Base-by-base conservation (phyloP, 192 early-diverging fungal genomes). In the Phycomyces nitens region DNA sequence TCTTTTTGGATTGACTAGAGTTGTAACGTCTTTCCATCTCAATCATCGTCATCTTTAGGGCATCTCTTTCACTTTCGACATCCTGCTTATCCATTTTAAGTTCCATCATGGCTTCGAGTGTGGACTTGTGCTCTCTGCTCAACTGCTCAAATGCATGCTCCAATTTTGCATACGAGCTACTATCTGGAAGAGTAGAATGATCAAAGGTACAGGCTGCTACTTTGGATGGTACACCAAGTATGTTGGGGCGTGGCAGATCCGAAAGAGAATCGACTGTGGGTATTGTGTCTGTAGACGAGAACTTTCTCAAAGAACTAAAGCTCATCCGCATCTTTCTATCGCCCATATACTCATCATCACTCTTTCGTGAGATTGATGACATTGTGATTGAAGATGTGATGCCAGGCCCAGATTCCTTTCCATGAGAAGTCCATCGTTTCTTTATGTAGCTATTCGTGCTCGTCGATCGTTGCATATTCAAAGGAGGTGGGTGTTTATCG, bases 1-100 rank as follows among this genome's bases (percentile, higher is more conserved):
- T 3, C 15, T 14, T 47, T n/a, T 14, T 3, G 12, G 11, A 11
- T n/a, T n/a, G 2, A 47, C 44, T 47, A 47, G 44, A 47, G 11
- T 47, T 47, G 44, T 47, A 47, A 1, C 44, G 60, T 21, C 53
- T 22, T 22, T 82, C 77, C 51, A 79, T 64, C 22, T 73, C 77
- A 10, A 50, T 43, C 9, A 84, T 57, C 39, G 66, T 72, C 49
- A 66, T 77, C 16, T 81, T 86, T 7, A 91, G 68, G 43, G 75
- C 71, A 16, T 89, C 77, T 47, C 81, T 68, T 64, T 83, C 79
- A 10, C 72, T 75, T 52, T 74, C 64, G 9, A 74, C 53, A 56
- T 75, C 75, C 21, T 78, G 76, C 58, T 76, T 77, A 54, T 75
- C 77, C 70, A 88, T 72, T 67, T 84, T 79, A 42, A 70, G 64